phyloP scores from a whole-genome alignment of 768 basidiomycete species.

The Mrakia blollopis region DNA sequence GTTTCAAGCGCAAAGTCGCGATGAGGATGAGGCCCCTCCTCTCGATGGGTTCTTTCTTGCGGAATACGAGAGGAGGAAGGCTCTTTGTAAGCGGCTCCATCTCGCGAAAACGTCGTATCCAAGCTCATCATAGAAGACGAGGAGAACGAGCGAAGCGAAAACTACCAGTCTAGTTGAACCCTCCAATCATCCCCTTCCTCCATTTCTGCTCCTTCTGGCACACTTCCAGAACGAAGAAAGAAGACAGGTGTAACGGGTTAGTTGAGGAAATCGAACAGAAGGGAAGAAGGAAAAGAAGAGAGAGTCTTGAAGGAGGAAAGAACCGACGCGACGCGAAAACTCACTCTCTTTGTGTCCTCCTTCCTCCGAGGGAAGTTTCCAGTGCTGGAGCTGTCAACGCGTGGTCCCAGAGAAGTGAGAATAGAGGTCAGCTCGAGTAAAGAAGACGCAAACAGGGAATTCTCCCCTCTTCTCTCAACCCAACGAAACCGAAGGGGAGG shows the following conservation, averaged over 20 bases:
- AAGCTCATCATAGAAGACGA: no score
- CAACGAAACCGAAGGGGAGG: not conserved
- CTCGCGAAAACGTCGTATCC: no score
- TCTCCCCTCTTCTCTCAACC: not conserved
- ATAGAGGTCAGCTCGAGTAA: not conserved
- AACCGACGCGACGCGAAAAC: not conserved
- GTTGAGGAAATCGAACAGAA: no score
- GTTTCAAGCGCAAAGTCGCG: no score
- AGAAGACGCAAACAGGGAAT: no score
- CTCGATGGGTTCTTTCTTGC: no score
- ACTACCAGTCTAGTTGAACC: no score
- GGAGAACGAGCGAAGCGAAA: no score
- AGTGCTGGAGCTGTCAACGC: not conserved
- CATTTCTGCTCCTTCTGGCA: constrained; percentile 13
- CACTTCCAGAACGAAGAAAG: not conserved
- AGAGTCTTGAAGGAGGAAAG: not conserved
- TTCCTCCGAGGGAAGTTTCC: not conserved
- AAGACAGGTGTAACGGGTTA: not conserved
- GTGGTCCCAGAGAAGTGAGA: not conserved
- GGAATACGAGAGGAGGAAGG: no score
- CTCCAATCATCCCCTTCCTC: constrained; percentile 4
- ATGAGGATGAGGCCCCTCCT: no score
- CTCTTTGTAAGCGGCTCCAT: no score
- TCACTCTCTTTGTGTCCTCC: constrained; percentile 11
- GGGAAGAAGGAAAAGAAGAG: not conserved